These are phyloP conservation scores for Coemansia sp. DNA, from an alignment of 192 early-diverging fungal genomes.

Conservation along the genomic window DNA sequence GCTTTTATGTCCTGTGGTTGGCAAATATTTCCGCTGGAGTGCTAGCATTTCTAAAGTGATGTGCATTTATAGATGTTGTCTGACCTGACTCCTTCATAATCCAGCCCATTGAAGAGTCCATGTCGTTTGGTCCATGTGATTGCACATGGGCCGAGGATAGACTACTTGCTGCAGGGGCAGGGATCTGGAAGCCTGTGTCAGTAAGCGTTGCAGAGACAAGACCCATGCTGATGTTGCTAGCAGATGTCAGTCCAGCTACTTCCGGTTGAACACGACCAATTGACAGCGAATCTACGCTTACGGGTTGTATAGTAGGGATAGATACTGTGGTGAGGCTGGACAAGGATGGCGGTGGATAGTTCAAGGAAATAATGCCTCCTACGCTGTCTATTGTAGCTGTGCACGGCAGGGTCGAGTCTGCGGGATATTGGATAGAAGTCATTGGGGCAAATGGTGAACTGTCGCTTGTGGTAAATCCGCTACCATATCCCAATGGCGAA, in stretches of 20 bases:
- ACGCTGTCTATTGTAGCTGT: background rate
- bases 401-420: background rate
- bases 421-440: background rate
- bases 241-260: background rate
- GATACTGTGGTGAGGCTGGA: background rate
- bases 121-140: background rate
- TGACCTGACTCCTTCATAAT: background rate
- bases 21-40: slow-evolving; percentile 9
- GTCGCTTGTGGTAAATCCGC: background rate
- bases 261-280: background rate
- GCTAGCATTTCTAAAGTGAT: slow-evolving; percentile 3
- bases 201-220: background rate
- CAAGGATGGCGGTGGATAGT: background rate
- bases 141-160: background rate
- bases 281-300: background rate
- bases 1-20: background rate
- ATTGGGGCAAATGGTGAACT: slow-evolving; percentile 1
- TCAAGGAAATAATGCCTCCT: background rate
- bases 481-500: background rate
- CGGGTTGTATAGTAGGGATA: background rate
- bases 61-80: background rate
- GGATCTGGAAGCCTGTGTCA: background rate
- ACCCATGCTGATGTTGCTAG: background rate
- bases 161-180: background rate
- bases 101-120: background rate